Conservation (phyloP, 164 flowering plant genomes). For the Magnolia officinalis region DNA sequence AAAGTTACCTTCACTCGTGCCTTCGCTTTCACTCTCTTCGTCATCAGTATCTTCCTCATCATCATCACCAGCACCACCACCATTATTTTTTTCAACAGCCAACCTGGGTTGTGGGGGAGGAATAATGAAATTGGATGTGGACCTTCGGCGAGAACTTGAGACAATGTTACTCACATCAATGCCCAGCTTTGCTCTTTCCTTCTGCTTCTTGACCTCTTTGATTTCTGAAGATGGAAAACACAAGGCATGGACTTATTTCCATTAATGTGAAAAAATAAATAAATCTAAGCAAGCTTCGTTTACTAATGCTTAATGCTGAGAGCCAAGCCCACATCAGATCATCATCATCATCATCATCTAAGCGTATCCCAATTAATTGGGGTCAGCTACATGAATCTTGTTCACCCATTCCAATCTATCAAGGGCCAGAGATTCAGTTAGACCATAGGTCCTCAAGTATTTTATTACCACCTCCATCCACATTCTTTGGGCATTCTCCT, state of each 20-base stretch:
- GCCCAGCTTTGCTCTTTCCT: slow-evolving; percentile 85
- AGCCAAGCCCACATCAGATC: too few relatives aligned
- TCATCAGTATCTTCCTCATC: slow-evolving; percentile 41
- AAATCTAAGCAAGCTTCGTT: too few relatives aligned
- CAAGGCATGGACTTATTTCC: background rate
- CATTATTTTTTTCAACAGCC: slow-evolving; percentile 36
- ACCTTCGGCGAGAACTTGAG: slow-evolving; percentile 66
- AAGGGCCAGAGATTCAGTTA: too few relatives aligned
- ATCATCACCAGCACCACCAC: slow-evolving; percentile 26
- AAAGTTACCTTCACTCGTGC: slow-evolving; percentile 27
- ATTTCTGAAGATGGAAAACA: slow-evolving; percentile 45
- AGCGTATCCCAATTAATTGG: too few relatives aligned
- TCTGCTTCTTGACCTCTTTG: slow-evolving; percentile 65
- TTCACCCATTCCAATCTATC: too few relatives aligned
- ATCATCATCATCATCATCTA: too few relatives aligned
- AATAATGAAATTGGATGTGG: slow-evolving; percentile 41
- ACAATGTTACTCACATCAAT: slow-evolving; percentile 87
- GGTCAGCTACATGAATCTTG: too few relatives aligned
- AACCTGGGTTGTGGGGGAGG: slow-evolving; percentile 55
- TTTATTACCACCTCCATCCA: too few relatives aligned
- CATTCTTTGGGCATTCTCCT: too few relatives aligned
- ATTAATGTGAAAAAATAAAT: too few relatives aligned
- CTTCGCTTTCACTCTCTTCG: slow-evolving; percentile 28
- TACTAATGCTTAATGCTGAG: too few relatives aligned
- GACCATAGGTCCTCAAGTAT: too few relatives aligned